phyloP scores from a whole-genome alignment of 2,329 filamentous ascomycete genomes.

The Fusarium clavum region DNA sequence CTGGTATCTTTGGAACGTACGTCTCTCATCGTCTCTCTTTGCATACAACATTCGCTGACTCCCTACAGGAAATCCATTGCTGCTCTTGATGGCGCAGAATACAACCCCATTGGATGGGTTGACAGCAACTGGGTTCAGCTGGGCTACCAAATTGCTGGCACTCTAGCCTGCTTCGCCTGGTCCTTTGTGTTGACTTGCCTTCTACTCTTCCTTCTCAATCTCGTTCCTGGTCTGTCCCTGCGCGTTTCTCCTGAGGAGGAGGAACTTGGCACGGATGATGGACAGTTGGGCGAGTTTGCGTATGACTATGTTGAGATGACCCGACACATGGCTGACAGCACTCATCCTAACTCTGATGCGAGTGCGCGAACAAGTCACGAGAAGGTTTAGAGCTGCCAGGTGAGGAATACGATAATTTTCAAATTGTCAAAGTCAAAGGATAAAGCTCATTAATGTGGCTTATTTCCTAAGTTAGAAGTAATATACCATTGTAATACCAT shows the following conservation, averaged over 20 bases:
- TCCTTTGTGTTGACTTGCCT: slow-evolving; percentile 75
- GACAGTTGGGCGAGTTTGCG: slow-evolving; percentile 83
- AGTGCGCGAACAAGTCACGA: slow-evolving; percentile 47
- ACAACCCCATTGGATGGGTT: slow-evolving; percentile 73
- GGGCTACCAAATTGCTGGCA: slow-evolving; percentile 77
- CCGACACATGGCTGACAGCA: slow-evolving; percentile 67
- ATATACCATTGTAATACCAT: slow-evolving; percentile 22
- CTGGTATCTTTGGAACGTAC: slow-evolving; percentile 79
- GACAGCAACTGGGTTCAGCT: slow-evolving; percentile 78
- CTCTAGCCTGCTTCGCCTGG: slow-evolving; percentile 72
- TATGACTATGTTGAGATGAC: slow-evolving; percentile 83
- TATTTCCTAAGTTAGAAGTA: slow-evolving; percentile 4
- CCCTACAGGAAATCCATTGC: slow-evolving; percentile 72
- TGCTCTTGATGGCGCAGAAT: slow-evolving; percentile 74
- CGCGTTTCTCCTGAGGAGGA: slow-evolving; percentile 75
- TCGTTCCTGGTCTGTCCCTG: slow-evolving; percentile 76
- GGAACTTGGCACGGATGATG: slow-evolving; percentile 77
- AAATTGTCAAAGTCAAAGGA: not conserved
- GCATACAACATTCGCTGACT: slow-evolving; percentile 31
- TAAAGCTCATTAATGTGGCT: slow-evolving; percentile 1
- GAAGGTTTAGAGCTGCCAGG: slow-evolving; percentile 39
- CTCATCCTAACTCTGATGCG: slow-evolving; percentile 36
- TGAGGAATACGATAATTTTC: not conserved
- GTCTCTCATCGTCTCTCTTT: slow-evolving; percentile 44
- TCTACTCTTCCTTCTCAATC: slow-evolving; percentile 77